A percentile compares a stretch with the other conserved stretches of the same genome.
Evolutionary conservation across 2,329 filamentous ascomycete species (phyloP).

Genomic region (Fusarium setosum): DNA sequence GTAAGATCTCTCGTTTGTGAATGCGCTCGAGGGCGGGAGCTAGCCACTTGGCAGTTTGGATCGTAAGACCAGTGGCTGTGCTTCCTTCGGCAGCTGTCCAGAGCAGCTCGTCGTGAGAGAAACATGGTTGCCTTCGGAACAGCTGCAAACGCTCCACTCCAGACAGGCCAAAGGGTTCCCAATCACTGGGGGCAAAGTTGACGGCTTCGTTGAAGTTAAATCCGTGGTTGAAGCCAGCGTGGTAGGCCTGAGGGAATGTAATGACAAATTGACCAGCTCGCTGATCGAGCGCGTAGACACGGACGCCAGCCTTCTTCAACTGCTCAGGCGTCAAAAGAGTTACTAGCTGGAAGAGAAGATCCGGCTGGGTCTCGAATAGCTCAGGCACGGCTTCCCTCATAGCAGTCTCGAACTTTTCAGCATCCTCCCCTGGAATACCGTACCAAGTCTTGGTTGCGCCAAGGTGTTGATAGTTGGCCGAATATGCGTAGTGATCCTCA

Average conservation of each 20-base stretch:
- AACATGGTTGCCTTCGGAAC: conserved; percentile 93
- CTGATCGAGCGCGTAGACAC: conserved; percentile 95
- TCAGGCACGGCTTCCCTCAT: conserved; percentile 97
- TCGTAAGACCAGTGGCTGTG: conserved; percentile 71
- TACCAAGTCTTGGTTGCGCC: conserved; percentile 99
- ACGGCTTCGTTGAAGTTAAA: conserved; percentile 99
- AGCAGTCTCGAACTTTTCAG: conserved; percentile 92
- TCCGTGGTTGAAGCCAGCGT: conserved; percentile 97
- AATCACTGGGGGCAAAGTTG: conserved; percentile 95
- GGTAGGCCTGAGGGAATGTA: conserved; percentile 96
- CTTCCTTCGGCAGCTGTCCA: conserved; percentile 89
- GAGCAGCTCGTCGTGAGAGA: conserved; percentile 95
- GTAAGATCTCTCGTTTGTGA: conserved; percentile 75
- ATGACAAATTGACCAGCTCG: conserved; percentile 95
- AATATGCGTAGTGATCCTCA: conserved; percentile 98
- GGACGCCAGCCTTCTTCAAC: conserved; percentile 89
- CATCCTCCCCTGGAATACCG: conserved; percentile 92
- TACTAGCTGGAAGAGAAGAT: conserved; percentile 96
- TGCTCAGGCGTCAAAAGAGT: conserved; percentile 94
- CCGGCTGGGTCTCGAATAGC: conserved; percentile 95
- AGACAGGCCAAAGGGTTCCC: conserved; percentile 90
- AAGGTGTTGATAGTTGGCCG: conserved; percentile 98
- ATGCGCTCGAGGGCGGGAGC: conserved; percentile 87
- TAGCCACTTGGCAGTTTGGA: conserved; percentile 95
- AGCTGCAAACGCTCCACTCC: conserved; percentile 88